Base-by-base conservation (phyloP, 805 yeast species). In the Alloascoidea hylecoeti region DNA sequence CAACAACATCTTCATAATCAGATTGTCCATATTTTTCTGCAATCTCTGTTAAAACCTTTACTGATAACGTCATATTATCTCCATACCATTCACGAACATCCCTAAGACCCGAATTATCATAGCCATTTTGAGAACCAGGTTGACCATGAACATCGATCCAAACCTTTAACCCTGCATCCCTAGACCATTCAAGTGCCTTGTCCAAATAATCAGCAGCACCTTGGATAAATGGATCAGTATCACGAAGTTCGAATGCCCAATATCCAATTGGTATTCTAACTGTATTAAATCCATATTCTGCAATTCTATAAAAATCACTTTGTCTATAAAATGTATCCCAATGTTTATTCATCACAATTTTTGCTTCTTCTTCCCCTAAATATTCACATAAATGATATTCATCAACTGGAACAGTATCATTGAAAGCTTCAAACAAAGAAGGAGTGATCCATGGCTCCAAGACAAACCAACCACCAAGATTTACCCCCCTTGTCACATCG, bases 391-490 rank as follows among this genome's bases (percentile, higher is more conserved):
- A 74, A 46, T 76, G 79, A 56, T 75, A 82, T 56, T 86, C 96
- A 54, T 86, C 96, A 18, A 78, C 78, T 2, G 89, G 88, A 16
- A 72, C 49, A 56, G 63, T 33, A 60, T 66, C 41, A n/a, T 18
- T 16, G n/a, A n/a, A n/a, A n/a, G n/a, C n/a, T 30, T 66, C 70
- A 50, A 86, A 84, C 35, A 80, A 55, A 1, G 85, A 72, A 2
- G 95, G 95, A 1, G 86, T 81, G 47, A 85, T 83, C 55, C 68
- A 84, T 1, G 95, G 84, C 57, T 85, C 95, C 18, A 84, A 56
- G 1, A 83, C 82, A 35, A 85, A 67, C 95, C 95, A 84, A 33
- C 95, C 95, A 41, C 95, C 95, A 16, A 85, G 57, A 50, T 78
- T 78, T 30, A 85, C 86, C 48, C 95, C 95, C 33, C 69, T n/a